Conservation (phyloP, 2,329 filamentous ascomycete genomes). For the Ophiostoma angusticollis region DNA sequence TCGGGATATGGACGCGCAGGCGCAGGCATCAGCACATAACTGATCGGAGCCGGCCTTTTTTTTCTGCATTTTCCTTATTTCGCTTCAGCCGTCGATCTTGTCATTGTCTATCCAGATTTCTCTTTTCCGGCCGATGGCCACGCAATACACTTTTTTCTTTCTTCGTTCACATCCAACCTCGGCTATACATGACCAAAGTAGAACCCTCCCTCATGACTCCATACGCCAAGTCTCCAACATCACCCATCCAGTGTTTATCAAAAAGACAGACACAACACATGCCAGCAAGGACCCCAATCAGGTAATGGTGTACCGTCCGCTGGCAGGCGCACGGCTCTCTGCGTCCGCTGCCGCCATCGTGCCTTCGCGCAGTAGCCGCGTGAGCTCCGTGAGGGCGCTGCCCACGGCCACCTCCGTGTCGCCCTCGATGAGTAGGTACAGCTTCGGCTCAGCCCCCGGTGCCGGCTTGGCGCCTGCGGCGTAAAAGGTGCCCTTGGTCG, state of each 20-base stretch:
- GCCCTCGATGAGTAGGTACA: conserved; percentile 95
- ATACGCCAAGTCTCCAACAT: no score
- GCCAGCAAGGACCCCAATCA: no score
- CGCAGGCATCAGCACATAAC: conserved; percentile 44
- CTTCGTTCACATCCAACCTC: no score
- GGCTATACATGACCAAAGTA: no score
- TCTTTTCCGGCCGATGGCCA: neutral
- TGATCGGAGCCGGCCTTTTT: conserved; percentile 17
- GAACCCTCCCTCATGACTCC: no score
- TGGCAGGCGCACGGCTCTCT: conserved; percentile 65
- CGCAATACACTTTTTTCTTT: neutral
- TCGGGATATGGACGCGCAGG: conserved; percentile 54
- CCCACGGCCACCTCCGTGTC: conserved; percentile 90
- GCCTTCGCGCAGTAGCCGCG: conserved; percentile 76
- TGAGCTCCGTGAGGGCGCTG: conserved; percentile 80
- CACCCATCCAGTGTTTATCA: no score
- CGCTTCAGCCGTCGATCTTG: neutral
- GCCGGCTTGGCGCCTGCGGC: conserved; percentile 66
- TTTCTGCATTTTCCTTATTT: neutral
- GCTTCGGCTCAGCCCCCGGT: conserved; percentile 67
- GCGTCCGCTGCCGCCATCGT: conserved; percentile 80
- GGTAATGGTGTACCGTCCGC: conserved; percentile 77
- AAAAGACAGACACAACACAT: no score
- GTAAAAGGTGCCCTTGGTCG: conserved; percentile 92
- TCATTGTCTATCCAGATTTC: neutral